Base-by-base conservation (phyloP, 208 protist species). In the Leishmania mexicana region DNA sequence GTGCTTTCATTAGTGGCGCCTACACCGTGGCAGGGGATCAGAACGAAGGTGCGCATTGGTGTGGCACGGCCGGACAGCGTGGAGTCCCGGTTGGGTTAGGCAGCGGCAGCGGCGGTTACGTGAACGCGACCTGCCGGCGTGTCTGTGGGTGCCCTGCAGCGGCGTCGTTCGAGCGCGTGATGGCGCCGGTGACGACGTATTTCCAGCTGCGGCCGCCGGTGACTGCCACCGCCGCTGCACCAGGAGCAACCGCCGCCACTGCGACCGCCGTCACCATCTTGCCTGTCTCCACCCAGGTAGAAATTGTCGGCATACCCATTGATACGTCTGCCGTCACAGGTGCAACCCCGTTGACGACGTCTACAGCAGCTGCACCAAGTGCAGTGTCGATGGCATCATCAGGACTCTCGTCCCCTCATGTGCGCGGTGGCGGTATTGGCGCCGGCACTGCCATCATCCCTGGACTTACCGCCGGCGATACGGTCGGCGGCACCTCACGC, bases 241-340 rank as follows among this genome's bases (percentile, higher is more conserved):
- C 65, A 72, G 40, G 40, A 47, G 40, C 65, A 49, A 47, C 67
- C 4, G 45, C 76, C 24, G 60, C 10, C 10, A 13, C 72, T 2
- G 64, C 81, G 38, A 15, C 81, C 7, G 79, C 13, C 3, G 65
- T 51, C 24, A 58, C 60, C 15, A 72, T 79, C 51, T 47, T 68
- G 65, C 78, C 82, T 6, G 78, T 85, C 24, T 71, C 73, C 3
- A 79, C 82, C n/a, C 82, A 85, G 62, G 77, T 85, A 28, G 82
- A 85, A 65, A 15, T 85, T 31, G 57, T 85, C 35, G 82, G 82
- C 31, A 76, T 85, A 45, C 82, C 82, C 0, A 72, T 85, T 28
- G 73, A 78, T 28, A 75, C 65, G 10, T 42, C 81, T 1, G 13
- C 73, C 1, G 51, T 40, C 24, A 15, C 53, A 15, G 35, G 53